Evolutionary conservation across 2,329 filamentous ascomycete species (phyloP), one percentile per base, ranked within the genome.

Genomic region (Pseudocercospora ulei): DNA sequence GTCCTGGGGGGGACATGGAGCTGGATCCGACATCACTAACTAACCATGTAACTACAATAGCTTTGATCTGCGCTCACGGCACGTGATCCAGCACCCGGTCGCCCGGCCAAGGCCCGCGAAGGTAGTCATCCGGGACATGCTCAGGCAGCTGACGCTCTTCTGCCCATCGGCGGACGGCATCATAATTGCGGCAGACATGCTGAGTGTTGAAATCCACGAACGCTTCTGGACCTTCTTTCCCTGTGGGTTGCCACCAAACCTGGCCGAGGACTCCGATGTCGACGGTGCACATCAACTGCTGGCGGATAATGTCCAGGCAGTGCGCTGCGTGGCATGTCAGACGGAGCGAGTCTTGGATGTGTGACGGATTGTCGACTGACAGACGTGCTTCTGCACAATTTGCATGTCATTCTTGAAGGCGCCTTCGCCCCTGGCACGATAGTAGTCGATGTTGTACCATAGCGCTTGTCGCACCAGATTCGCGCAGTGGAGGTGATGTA

Each of bases 251-350:
- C 22, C 67, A 70, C 75, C 75, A 79, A 4, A 78, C 67, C 49
- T 79, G 74, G 7, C 75, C 75, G 0, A 78, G 63, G 0, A 80
- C 67, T 1, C 68, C 74, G 3, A 73, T 70, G 48, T 79, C 76
- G 16, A 72, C 64, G 14, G 69, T 73, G 57, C 75, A 79, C 73
- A 78, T 78, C 7, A 80, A 64, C n/a, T 76, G 70, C 53, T 80
- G 75, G 1, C 75, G 70, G 34, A 79, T 47, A 4, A 72, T 73
- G 46, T 79, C 76, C 19, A 79, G 61, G 42, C 76, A 79, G 44
- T 79, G 75, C 4, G 69, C 68, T 71, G 17, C 12, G n/a, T 11
- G 16, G 17, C n/a, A n/a, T n/a, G n/a, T n/a, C n/a, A n/a, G n/a
- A n/a, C n/a, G n/a, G n/a, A n/a, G n/a, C n/a, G n/a, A n/a, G 7